Evolutionary conservation across 768 basidiomycete genomes (phyloP), one percentile per base, ranked within the genome.

Genomic region (Leccinum pellstonianum): DNA sequence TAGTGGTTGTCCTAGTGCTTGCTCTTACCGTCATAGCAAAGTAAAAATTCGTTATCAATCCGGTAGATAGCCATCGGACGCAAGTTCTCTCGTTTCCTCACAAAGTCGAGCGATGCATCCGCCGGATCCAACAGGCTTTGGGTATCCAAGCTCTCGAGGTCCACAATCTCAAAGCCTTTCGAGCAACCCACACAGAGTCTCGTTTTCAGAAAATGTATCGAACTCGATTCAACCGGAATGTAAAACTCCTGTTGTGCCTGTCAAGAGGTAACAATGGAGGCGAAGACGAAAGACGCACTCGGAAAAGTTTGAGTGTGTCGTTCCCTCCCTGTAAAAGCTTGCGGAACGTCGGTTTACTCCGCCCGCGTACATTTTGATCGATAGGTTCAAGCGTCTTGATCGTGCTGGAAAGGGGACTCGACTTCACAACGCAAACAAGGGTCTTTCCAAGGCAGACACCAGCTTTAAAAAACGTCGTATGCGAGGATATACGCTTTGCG

Each of bases 321-420:
- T 98, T 95, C 8, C 93, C 90, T 52, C 94, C 95, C 67, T 97
- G 95, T 60, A 98, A 76, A 62, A 97, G 77, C 73, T 97, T 96
- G 72, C 89, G 87, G 78, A 98, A 95, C n/a, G 95, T 92, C 12
- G 93, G 92, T 75, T 93, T 93, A 55, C 81, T 85, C 57, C 88
- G 79, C 3, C 90, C 89, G 12, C 91, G 83, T 52, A 88, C 72
- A 61, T 83, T 89, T 76, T 93, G 90, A 70, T 98, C 95, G 62
- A 98, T 93, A 0, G 97, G 97, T 67, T 98, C 97, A 58, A 98
- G 81, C 2, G 92, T 88, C 80, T 98, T 98, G 80, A 98, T 97
- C 21, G 96, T 98, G 65, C 93, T 98, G 17, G 94, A 96, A 54
- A 97, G 77, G 55, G 93, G 93, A 63, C 90, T 93, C 1, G 93